Evolutionary conservation across 2,329 filamentous ascomycete genomes (phyloP).

Genomic region (Penicillium carneum): DNA sequence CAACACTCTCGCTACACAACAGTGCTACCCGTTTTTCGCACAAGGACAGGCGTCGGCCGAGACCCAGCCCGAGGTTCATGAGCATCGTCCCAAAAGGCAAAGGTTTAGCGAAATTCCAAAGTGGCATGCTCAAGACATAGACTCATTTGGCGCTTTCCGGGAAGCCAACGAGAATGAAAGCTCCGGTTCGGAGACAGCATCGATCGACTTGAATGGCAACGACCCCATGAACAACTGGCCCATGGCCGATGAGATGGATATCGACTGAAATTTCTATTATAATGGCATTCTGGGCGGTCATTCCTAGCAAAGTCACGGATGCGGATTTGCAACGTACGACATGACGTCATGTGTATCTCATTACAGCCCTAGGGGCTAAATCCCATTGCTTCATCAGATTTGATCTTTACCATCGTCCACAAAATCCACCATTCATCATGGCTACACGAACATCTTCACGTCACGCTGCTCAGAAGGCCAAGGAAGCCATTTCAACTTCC

Average conservation of each 20-base stretch:
- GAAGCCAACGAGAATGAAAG: slow-evolving; percentile 30
- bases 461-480: slow-evolving; percentile 54
- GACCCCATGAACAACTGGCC: slow-evolving; percentile 25
- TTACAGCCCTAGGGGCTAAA: not conserved
- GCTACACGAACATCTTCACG: slow-evolving; percentile 51
- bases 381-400: too few species aligned
- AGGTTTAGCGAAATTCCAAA: slow-evolving; percentile 33
- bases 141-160: slow-evolving; percentile 28
- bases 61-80: slow-evolving; percentile 20
- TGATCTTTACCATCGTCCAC: not conserved
- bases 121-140: slow-evolving; percentile 19
- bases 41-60: slow-evolving; percentile 23
- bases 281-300: not conserved
- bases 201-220: slow-evolving; percentile 31
- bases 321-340: not conserved
- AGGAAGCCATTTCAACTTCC: slow-evolving; percentile 49
- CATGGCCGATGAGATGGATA: slow-evolving; percentile 45
- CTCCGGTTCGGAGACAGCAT: slow-evolving; percentile 33
- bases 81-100: slow-evolving; percentile 37
- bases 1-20: slow-evolving; percentile 19
- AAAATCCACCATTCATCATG: slow-evolving; percentile 31
- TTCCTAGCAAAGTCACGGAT: not conserved
- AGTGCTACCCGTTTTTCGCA: slow-evolving; percentile 16
- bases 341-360: slow-evolving; percentile 48
- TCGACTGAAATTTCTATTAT: slow-evolving; percentile 37